phyloP scores from a whole-genome alignment of 75 land plant genomes.

The Gnetum montanum region DNA sequence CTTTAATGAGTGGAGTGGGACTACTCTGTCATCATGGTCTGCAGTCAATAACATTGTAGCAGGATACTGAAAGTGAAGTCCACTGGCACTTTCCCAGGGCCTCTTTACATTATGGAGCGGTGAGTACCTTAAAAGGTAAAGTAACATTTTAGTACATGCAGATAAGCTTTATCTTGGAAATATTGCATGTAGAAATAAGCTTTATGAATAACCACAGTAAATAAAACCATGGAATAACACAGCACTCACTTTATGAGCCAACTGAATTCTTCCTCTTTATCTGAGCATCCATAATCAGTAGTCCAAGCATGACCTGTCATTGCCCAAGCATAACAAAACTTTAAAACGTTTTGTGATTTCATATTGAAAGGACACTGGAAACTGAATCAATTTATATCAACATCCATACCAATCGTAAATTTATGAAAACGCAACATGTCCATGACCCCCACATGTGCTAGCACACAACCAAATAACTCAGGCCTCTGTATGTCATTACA shows the following conservation, averaged over 20 bases:
- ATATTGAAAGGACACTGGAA: neutral
- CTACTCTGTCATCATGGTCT: conserved; percentile 98
- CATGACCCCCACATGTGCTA: conserved; percentile 99
- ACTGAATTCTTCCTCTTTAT: conserved; percentile 82
- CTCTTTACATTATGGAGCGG: conserved; percentile 92
- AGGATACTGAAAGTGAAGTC: conserved; percentile 55
- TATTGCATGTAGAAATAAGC: neutral
- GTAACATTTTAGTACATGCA: neutral
- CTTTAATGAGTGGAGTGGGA: conserved; percentile 89
- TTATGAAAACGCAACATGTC: conserved; percentile 98
- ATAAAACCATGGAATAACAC: neutral
- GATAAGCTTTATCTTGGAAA: neutral
- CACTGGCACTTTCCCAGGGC: conserved; percentile 66
- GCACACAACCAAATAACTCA: conserved; percentile 94
- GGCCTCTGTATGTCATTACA: conserved; percentile 93
- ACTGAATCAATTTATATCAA: neutral
- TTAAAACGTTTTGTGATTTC: neutral
- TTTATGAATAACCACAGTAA: neutral
- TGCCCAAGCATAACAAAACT: neutral
- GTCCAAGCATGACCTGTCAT: conserved; percentile 96
- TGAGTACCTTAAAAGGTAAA: conserved; percentile 57
- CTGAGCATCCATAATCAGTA: conserved; percentile 94
- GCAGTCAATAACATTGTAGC: conserved; percentile 89
- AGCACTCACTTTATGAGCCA: conserved; percentile 85
- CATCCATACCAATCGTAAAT: conserved; percentile 84